Base-by-base conservation (phyloP, 225 moss, liverwort and hornwort species). In the Sphagnum contortum region DNA sequence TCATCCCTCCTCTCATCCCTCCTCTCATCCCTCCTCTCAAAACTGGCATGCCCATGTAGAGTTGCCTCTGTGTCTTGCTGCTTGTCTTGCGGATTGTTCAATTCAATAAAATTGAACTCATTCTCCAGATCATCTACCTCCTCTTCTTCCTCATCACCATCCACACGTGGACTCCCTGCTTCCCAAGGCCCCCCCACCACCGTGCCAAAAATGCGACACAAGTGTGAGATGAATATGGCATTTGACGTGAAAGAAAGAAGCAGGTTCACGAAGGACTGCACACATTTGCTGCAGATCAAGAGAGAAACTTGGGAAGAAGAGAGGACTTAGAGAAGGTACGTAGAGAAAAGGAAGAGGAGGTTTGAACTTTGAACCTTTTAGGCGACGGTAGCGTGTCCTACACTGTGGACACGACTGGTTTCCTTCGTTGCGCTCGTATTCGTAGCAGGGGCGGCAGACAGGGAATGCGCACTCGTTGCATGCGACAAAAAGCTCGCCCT, bases 381-480 rank as follows among this genome's bases (percentile, higher is more conserved):
- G 89, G 48, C 94, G 80, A 71, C 89, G 91, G 81, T 91, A 94
- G 53, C 94, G 87, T 57, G 91, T 88, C 72, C 86, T 89, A 76
- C 94, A 94, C 66, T 94, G 94, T 6, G 94, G 94, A 65, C 94
- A 94, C 45, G 86, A 80, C 48, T 84, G 69, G 70, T 89, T 94
- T 60, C 94, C 94, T 64, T 94, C 94, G 82, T 91, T 94, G 66
- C 94, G 91, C 80, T 94, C 94, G 50, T 94, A 94, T 79, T 94
- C 94, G 63, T 81, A 94, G 72, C 94, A 94, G 4, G 89, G 89
- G 65, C 94, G 89, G 76, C 94, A 94, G 48, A 89, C 94, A 0
- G 94, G 94, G 63, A 91, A 94, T 44, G 94, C 94, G 57, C 94
- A 94, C 75, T 94, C 94, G 65, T 91, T 89, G 82, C 94, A 94